Conservation (phyloP, 768 basidiomycete genomes). For the Dentipellis fragilis region DNA sequence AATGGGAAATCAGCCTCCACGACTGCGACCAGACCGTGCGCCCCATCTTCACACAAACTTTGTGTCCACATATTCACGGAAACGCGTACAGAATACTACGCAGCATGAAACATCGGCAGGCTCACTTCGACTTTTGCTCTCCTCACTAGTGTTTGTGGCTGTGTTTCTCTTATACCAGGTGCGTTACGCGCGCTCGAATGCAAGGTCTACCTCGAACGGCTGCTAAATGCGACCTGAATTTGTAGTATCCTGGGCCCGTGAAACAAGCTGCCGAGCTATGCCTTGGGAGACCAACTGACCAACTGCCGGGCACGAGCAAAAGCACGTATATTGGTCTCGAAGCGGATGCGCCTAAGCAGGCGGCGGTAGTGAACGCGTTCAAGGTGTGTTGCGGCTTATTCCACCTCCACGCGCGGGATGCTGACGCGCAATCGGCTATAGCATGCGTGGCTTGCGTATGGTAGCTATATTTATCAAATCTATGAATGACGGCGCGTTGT, state of each 20-base stretch:
- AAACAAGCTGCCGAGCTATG: neutral
- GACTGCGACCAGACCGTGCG: neutral
- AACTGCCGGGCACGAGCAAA: slow-evolving; percentile 15
- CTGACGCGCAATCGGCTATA: slow-evolving; percentile 22
- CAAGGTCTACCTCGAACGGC: neutral
- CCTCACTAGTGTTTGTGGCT: neutral
- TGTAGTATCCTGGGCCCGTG: slow-evolving; percentile 3
- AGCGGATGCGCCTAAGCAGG: slow-evolving; percentile 53
- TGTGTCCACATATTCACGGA: neutral
- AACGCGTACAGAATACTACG: neutral
- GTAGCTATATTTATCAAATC: slow-evolving; percentile 28
- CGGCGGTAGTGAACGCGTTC: slow-evolving; percentile 73
- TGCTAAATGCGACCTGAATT: neutral
- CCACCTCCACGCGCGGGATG: neutral
- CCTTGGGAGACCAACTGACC: neutral
- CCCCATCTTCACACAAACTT: neutral
- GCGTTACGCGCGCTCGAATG: neutral
- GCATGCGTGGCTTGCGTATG: slow-evolving; percentile 85
- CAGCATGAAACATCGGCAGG: neutral
- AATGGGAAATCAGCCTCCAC: neutral
- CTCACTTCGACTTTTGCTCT: neutral
- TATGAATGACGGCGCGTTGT: slow-evolving; percentile 11
- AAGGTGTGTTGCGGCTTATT: slow-evolving; percentile 35
- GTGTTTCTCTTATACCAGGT: slow-evolving; percentile 7
- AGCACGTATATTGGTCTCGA: slow-evolving; percentile 20